A percentile compares a stretch with the other conserved stretches of the same genome.
These are phyloP conservation scores for Scheffersomyces parashehatae DNA, from an alignment of 1,139 yeast genomes.

Conservation along the genomic window DNA sequence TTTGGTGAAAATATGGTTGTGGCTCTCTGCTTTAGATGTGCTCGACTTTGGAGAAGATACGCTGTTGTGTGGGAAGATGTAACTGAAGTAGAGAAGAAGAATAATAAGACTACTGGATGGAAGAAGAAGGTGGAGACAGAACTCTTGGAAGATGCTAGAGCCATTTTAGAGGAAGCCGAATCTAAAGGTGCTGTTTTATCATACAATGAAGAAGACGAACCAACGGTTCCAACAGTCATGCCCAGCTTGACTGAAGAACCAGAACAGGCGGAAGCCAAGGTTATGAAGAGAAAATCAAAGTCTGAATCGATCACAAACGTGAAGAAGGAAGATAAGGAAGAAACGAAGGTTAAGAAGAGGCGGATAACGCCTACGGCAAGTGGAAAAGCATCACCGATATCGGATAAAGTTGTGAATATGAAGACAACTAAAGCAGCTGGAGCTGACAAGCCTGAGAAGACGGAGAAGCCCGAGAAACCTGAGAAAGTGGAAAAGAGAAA, in stretches of 20 bases:
- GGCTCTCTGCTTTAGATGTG: slow-evolving; percentile 85
- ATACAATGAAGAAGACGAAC: slow-evolving; percentile 3
- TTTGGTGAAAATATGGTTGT: slow-evolving; percentile 29
- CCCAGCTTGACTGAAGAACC: neutral
- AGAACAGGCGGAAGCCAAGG: neutral
- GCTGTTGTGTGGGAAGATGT: slow-evolving; percentile 92
- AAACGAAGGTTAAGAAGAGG: slow-evolving; percentile 3
- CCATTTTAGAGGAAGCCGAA: slow-evolving; percentile 51
- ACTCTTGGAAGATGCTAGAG: slow-evolving; percentile 62
- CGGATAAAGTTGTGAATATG: neutral
- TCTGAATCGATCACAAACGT: slow-evolving; percentile 5
- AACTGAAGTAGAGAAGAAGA: slow-evolving; percentile 57
- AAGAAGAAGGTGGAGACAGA: slow-evolving; percentile 71
- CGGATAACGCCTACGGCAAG: neutral
- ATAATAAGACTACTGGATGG: slow-evolving; percentile 47
- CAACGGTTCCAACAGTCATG: too few relatives aligned
- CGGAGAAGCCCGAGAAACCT: slow-evolving; percentile 1
- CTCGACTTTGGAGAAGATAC: slow-evolving; percentile 86
- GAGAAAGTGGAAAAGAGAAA: slow-evolving; percentile 5
- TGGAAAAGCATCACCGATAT: neutral
- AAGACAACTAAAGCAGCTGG: neutral
- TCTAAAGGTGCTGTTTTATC: slow-evolving; percentile 11
- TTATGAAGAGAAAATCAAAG: slow-evolving; percentile 3
- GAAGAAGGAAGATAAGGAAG: slow-evolving; percentile 6
- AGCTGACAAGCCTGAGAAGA: neutral